Percentiles rank a stretch among this genome's conserved stretches.
phyloP scores from a whole-genome alignment of 1,139 yeast species.

The Suhomyces panamericanus region DNA sequence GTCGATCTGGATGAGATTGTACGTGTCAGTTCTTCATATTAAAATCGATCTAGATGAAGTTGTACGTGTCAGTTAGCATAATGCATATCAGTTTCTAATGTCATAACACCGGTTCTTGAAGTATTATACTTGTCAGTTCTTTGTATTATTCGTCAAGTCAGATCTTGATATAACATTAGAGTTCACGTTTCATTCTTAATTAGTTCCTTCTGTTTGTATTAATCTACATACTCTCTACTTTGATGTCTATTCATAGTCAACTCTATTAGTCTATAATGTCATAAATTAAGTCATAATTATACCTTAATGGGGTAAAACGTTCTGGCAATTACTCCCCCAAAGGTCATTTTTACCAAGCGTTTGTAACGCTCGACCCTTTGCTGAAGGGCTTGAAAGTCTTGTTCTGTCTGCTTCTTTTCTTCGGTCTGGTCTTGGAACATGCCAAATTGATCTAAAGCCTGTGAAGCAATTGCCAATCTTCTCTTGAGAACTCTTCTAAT shows the following conservation, averaged over 20 bases:
- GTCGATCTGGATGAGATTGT: no score
- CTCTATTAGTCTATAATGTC: background rate
- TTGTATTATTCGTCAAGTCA: no score
- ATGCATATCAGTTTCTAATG: no score
- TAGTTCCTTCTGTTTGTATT: no score
- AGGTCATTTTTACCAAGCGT: conserved; percentile 5
- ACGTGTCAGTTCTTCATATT: no score
- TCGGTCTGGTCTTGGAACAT: conserved; percentile 7
- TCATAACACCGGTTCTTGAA: no score
- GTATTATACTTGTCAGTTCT: no score
- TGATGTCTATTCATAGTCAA: background rate
- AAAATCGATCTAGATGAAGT: no score
- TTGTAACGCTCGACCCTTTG: conserved; percentile 14
- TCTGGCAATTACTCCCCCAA: conserved; percentile 4
- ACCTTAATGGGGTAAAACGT: conserved; percentile 13
- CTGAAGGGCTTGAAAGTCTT: conserved; percentile 4
- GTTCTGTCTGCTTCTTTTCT: background rate
- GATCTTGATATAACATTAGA: no score
- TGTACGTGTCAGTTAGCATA: no score
- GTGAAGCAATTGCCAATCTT: conserved; percentile 14
- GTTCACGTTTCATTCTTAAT: no score
- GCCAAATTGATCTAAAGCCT: background rate
- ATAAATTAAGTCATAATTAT: background rate
- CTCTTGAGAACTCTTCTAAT: conserved; percentile 22
- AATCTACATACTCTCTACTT: background rate